Evolutionary conservation across 176 grass and related monocot genomes (phyloP), one percentile per base, ranked within the genome.

Genomic region (Tuctoria greenei): DNA sequence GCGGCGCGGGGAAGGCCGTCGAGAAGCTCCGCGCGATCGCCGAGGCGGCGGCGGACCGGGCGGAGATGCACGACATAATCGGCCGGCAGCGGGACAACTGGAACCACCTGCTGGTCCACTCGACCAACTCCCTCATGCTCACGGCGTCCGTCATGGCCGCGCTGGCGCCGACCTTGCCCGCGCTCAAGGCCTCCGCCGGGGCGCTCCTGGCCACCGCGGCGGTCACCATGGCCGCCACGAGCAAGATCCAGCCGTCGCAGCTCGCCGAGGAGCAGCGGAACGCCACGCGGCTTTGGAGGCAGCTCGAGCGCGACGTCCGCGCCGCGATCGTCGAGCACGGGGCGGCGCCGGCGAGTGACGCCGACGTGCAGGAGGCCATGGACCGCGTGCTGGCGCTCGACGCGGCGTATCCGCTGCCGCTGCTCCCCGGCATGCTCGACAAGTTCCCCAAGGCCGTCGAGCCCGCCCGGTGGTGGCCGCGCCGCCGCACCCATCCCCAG

Each of bases 211-310:
- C 67, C 47, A 25, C 86, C 0, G 73, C 84, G 0, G 69, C 81
- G 0, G 81, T 57, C 1, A 78, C 75, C 42, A 86, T 93, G 90
- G 72, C 82, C 3, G 67, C 61, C 4, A 65, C 51, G 11, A 86
- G 73, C 81, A 87, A 55, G 83, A 74, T 93, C 72, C 86, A 93
- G 81, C 90, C 86, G 6, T 89, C 90, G 6, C 90, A 93, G 73
- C 86, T 93, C 7, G 84, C 90, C 13, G 90, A 89, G 72, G 86
- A 93, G 72, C 90, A 89, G 79, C 81, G 86, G 34, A 93, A 93
- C 11, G 80, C 86, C 39, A 86, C 86, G 0, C 17, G 76, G 12
- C 52, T 89, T 26, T 93, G 76, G 76, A 84, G 67, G 49, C 80
- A 89, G 63, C 84, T 93, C 0, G 80, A 84, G 67, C 81, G 80